Base-by-base conservation (phyloP, 305 asterid genomes). In the Solanum hybrid region DNA sequence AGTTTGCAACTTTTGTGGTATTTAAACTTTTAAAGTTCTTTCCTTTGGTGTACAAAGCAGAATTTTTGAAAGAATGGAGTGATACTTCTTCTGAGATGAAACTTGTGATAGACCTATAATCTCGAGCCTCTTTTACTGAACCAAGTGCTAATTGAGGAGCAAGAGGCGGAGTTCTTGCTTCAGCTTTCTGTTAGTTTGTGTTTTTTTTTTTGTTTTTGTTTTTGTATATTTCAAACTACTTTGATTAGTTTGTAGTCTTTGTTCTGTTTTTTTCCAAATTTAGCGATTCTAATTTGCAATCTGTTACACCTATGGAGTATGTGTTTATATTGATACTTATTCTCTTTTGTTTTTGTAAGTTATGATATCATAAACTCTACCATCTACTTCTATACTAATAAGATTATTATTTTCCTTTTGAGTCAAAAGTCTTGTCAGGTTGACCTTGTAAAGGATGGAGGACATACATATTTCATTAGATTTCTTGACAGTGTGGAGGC, bases 371-470 rank as follows among this genome's bases (percentile, higher is more conserved):
- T 51, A 10, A 84, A 56, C 20, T 84, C 75, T 84, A 26, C 26
- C 14, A 40, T 81, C 79, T 76, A 64, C 85, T 56, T 26, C 29
- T 31, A 14, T 31, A 31, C 87, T 84, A 31, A 84, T 84, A 46
- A 51, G 75, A 84, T 51, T 46, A 84, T 84, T 84, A 27, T 88
- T 86, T 89, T 76, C 88, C 76, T 64, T 31, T 31, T 91, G 91
- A 86, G 90, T 90, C 91, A 91, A 72, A 90, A 98, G 99, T 96
- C 99, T 87, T 98, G 99, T 91, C 99, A 97, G 97, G 98, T 96
- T 88, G 99, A 98, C 94, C 98, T 98, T 72, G 99, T 97, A 92
- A 98, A 98, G 95, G 99, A 98, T 92, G 96, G 95, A 46, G 99
- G 99, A 37, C 99, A 98, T 86, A 87, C 93, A 56, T 98, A 98